Evolutionary conservation across 257 asterid species (phyloP).

Genomic region (Nicotiana paniculata): DNA sequence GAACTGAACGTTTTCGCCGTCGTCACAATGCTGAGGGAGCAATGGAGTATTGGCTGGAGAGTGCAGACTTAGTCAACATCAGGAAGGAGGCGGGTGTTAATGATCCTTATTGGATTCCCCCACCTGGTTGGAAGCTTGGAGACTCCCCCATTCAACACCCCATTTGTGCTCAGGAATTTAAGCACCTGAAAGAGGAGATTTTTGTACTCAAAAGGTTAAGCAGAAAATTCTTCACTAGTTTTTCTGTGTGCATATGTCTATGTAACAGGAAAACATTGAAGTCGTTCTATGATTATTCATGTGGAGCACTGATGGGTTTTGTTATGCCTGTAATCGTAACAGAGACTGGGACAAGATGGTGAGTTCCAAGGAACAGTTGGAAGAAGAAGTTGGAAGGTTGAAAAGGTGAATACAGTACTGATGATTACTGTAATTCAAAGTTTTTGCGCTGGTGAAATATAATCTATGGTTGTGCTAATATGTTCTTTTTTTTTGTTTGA

Average conservation of each 20-base stretch:
- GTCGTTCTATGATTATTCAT: background rate
- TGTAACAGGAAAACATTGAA: background rate
- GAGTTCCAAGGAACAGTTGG: slow-evolving; percentile 44
- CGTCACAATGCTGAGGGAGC: slow-evolving; percentile 95
- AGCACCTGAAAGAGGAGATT: slow-evolving; percentile 51
- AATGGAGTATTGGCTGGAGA: slow-evolving; percentile 97
- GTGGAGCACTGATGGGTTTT: background rate
- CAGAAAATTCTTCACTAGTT: background rate
- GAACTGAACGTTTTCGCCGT: slow-evolving; percentile 60
- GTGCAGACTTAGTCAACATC: slow-evolving; percentile 65
- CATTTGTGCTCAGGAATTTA: slow-evolving; percentile 62
- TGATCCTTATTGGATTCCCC: slow-evolving; percentile 96
- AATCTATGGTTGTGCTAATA: background rate
- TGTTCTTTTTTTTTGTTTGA: background rate
- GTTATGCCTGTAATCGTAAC: slow-evolving; percentile 1
- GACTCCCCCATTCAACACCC: slow-evolving; percentile 94
- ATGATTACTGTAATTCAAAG: background rate
- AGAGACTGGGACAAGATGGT: slow-evolving; percentile 45
- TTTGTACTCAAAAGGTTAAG: slow-evolving; percentile 50
- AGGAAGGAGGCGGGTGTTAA: slow-evolving; percentile 75
- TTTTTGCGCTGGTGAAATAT: background rate
- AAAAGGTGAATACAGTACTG: slow-evolving; percentile 32
- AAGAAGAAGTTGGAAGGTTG: slow-evolving; percentile 58
- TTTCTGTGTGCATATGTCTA: background rate
- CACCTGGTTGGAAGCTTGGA: slow-evolving; percentile 92